Evolutionary conservation across 148 eudicot genomes (phyloP).

Genomic region (Fagopyrum homotropicum): DNA sequence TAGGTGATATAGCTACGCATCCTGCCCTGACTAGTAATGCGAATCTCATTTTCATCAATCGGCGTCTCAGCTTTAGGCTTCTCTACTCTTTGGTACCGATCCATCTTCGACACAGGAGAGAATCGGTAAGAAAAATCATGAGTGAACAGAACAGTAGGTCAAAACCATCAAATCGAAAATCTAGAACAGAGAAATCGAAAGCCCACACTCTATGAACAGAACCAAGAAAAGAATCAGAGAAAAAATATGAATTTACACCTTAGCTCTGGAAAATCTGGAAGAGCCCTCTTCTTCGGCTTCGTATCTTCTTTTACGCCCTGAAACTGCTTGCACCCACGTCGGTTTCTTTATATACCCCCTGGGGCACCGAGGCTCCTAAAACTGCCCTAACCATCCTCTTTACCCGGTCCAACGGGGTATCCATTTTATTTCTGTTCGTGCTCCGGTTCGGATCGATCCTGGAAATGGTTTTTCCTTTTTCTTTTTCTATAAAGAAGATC

Average conservation of each 20-base stretch:
- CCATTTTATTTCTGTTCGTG: background rate
- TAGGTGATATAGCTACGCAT: conserved; percentile 90
- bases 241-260: background rate
- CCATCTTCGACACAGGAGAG: conserved; percentile 41
- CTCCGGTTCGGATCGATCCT: conserved; percentile 12
- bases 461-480: background rate
- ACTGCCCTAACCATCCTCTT: conserved; percentile 35
- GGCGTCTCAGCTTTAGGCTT: conserved; percentile 86
- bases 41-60: conserved; percentile 93
- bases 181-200: background rate
- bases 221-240: background rate
- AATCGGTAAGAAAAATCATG: background rate
- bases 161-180: conserved; percentile 12
- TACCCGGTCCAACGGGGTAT: conserved; percentile 6
- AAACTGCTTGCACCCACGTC: conserved; percentile 19
- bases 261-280: conserved; percentile 17
- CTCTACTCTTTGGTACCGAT: conserved; percentile 92
- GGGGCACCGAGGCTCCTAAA: background rate
- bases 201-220: background rate
- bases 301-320: conserved; percentile 70
- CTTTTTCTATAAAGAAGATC: background rate
- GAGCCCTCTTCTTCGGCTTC: conserved; percentile 61
- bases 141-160: background rate
- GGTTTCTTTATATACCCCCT: conserved; percentile 12
- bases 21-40: conserved; percentile 96